Evolutionary conservation across 768 basidiomycete genomes (phyloP).

Genomic region (Trichaptum fuscoviolaceum): DNA sequence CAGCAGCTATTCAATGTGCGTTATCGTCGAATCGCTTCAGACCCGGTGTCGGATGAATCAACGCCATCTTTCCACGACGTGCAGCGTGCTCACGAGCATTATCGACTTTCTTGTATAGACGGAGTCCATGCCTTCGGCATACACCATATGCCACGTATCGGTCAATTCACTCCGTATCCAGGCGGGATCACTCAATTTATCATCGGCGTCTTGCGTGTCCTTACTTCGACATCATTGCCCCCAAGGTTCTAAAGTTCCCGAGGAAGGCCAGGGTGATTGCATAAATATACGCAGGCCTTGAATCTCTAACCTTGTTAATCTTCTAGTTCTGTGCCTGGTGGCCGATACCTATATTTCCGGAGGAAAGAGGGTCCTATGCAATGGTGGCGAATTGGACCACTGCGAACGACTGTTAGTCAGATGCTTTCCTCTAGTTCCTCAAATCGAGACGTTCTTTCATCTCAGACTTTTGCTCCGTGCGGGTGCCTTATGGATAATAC

Average conservation of each 20-base stretch:
- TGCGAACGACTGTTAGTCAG: background rate
- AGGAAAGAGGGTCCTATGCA: background rate
- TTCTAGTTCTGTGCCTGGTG: background rate
- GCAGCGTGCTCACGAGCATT: too few relatives aligned
- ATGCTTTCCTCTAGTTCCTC: background rate
- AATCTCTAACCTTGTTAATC: background rate
- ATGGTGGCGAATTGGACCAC: background rate
- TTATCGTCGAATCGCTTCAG: too few relatives aligned
- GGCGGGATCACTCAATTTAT: background rate
- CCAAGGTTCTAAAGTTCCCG: background rate
- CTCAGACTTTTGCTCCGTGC: background rate
- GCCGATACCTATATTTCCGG: background rate
- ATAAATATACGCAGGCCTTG: background rate
- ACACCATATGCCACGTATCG: background rate
- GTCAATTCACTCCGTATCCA: background rate
- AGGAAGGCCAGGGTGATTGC: background rate
- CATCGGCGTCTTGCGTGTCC: background rate
- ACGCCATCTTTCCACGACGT: too few relatives aligned
- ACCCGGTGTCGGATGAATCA: too few relatives aligned
- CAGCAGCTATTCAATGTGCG: too few relatives aligned
- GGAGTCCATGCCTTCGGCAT: background rate
- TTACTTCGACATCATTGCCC: background rate
- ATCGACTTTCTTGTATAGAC: too few relatives aligned
- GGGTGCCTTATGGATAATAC: background rate
- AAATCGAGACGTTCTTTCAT: background rate